Evolutionary conservation across 2,329 filamentous ascomycete species (phyloP), one percentile per base, ranked within the genome.

Genomic region (Acephala macrosclerotiorum): DNA sequence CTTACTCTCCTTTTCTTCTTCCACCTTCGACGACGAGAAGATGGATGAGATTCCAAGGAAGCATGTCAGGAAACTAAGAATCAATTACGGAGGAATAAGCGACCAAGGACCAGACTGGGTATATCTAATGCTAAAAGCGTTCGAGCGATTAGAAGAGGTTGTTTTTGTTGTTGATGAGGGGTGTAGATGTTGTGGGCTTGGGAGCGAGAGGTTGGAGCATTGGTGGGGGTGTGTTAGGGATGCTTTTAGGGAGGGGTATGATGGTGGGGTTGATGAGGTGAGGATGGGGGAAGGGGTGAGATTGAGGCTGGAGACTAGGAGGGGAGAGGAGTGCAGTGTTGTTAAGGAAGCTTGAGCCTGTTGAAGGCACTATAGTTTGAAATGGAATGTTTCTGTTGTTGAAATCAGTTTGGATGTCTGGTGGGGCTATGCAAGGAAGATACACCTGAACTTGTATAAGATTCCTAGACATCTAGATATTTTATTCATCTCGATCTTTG

Each of bases 191-290:
- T 36, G 33, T 55, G 33, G 59, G 45, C 2, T 36, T 33, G 45
- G 45, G 20, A 55, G 49, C n/a, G 26, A 60, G 20, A 35, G 61
- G 36, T 53, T 53, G 36, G 29, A 42, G 22, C 47, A 33, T 3
- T 70, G 66, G 68, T 66, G 61, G 66, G 36, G n/a, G 0, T 63
- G 60, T 65, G 64, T 70, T 4, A 35, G 20, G 9, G 66, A 66
- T 61, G 66, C 66, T 1, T 35, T 68, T 51, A 60, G 67, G 7
- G 68, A 70, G 63, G 66, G 29, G 25, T 49, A n/a, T 18, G 26
- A 25, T 16, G n/a, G n/a, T n/a, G n/a, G n/a, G n/a, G n/a, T n/a
- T n/a, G n/a, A n/a, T n/a, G 45, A 35, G 42, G 36, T 7, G 58
- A 38, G 61, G 29, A 61, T 9, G 20, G 29, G 47, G 16, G 40